A percentile compares a stretch with the other conserved stretches of the same genome.
Conservation (phyloP, 164 flowering plant species). For the Taxillus chinensis region DNA sequence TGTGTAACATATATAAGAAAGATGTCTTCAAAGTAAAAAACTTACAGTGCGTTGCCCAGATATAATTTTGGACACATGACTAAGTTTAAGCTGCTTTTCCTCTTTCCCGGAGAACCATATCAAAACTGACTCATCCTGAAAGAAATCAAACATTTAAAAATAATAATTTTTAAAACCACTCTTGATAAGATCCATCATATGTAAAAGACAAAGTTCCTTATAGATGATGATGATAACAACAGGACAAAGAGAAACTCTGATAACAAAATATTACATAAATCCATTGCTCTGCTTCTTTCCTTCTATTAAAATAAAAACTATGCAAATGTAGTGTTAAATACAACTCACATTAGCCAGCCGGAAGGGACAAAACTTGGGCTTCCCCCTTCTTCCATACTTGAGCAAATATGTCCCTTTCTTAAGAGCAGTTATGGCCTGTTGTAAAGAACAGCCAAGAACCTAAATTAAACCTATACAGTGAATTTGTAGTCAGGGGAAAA, state of each 20-base stretch:
- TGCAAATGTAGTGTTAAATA: not conserved
- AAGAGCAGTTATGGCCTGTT: conserved; percentile 89
- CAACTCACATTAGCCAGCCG: conserved; percentile 83
- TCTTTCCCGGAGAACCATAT: conserved; percentile 95
- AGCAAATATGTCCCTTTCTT: conserved; percentile 90
- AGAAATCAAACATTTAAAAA: conserved; percentile 12
- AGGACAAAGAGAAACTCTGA: too few species aligned
- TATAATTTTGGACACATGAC: conserved; percentile 82
- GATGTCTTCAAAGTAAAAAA: conserved; percentile 7
- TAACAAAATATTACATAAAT: too few species aligned
- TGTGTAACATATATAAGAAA: not conserved
- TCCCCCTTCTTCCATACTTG: conserved; percentile 95
- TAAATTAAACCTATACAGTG: conserved; percentile 7
- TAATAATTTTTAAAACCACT: not conserved
- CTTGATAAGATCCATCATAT: not conserved
- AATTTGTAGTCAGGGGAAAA: not conserved
- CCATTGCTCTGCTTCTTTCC: too few species aligned
- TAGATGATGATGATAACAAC: too few species aligned
- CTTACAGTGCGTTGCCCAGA: conserved; percentile 97
- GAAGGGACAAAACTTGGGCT: conserved; percentile 94
- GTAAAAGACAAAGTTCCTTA: too few species aligned
- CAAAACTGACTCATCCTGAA: conserved; percentile 87
- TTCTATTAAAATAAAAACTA: not conserved
- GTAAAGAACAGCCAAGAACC: conserved; percentile 15
- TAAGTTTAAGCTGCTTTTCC: conserved; percentile 82